Evolutionary conservation across 371 early-diverging fungal genomes (phyloP), one percentile per base, ranked within the genome.

Genomic region (Dichotomocladium elegans): DNA sequence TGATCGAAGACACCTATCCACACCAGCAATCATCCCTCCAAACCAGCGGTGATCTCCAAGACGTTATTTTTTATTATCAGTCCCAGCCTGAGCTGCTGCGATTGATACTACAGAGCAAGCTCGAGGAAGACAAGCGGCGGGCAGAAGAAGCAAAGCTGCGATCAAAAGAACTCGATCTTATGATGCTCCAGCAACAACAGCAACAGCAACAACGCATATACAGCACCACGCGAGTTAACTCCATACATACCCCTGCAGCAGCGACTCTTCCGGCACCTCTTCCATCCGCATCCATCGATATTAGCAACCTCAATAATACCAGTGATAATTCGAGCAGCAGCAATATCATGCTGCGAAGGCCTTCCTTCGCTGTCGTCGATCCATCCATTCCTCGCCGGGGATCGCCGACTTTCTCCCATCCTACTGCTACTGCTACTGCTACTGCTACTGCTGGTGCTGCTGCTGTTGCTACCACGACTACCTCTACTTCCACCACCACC

Each of bases 71-170:
- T 7, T 68, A 68, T 17, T 80, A 73, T 41, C 57, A 65, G 21
- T 58, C 63, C 3, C 76, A 80, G 54, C 80, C 80, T 12, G 80
- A 80, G 26, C 64, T 80, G 19, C 60, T 80, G 2, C 71, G 74
- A 22, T 30, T 80, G 43, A 80, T 80, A 27, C 58, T 80, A 34
- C 53, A 64, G 4, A 71, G 76, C 51, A 80, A 77, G 57, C 64
- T 75, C 5, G 77, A 80, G 51, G 80, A 80, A 55, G 80, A 80
- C 43, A 71, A 75, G 34, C 75, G 80, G 22, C 65, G 68, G 10
- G 54, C 63, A 10, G 63, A 62, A 54, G 63, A 62, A 60, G 76
- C 80, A 3, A 69, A 70, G 44, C 55, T 75, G 47, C 51, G 66
- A 41, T 66, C 68, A 25, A 65, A 63, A 59, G 74, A 77, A 54